Percentiles rank a stretch among this genome's conserved stretches.
These are phyloP conservation scores for Urostyla sp. DNA, from an alignment of 73 alveolate genomes.

Conservation along the genomic window DNA sequence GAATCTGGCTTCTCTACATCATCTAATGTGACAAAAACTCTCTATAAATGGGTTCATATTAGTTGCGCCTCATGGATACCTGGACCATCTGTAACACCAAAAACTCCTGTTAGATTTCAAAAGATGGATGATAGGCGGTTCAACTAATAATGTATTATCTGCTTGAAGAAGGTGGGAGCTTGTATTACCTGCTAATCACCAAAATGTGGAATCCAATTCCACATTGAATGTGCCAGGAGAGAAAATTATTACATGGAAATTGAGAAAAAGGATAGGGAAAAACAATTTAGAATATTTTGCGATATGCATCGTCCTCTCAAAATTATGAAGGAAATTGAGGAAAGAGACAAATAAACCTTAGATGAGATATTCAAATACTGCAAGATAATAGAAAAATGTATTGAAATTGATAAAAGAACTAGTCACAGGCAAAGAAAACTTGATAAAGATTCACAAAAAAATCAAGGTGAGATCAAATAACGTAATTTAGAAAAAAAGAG, in stretches of 20 bases:
- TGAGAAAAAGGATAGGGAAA: conserved; percentile 39
- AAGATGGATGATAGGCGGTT: conserved; percentile 62
- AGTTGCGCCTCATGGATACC: conserved; percentile 87
- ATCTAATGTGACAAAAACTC: conserved; percentile 5
- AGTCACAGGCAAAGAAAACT: conserved; percentile 6
- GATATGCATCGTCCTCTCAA: conserved; percentile 72
- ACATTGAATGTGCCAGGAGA: conserved; percentile 75
- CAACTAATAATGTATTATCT: conserved; percentile 49
- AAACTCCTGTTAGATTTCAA: conserved; percentile 54
- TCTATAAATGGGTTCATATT: conserved; percentile 86
- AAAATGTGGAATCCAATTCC: conserved; percentile 60
- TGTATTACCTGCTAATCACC: conserved; percentile 64
- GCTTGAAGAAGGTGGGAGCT: conserved; percentile 73
- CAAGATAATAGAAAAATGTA: conserved; percentile 53
- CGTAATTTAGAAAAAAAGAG: not conserved
- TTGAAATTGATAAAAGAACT: conserved; percentile 40
- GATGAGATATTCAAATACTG: conserved; percentile 57
- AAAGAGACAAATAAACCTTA: conserved; percentile 18
- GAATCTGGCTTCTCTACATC: conserved; percentile 15
- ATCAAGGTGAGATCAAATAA: not conserved
- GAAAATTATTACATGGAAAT: conserved; percentile 64
- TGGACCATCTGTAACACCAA: conserved; percentile 66
- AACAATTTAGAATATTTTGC: conserved; percentile 44
- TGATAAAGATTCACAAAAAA: not conserved
- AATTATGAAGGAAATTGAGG: conserved; percentile 64